Evolutionary conservation across 73 alveolate species (phyloP).

Genomic region (Breviolum minutum): DNA sequence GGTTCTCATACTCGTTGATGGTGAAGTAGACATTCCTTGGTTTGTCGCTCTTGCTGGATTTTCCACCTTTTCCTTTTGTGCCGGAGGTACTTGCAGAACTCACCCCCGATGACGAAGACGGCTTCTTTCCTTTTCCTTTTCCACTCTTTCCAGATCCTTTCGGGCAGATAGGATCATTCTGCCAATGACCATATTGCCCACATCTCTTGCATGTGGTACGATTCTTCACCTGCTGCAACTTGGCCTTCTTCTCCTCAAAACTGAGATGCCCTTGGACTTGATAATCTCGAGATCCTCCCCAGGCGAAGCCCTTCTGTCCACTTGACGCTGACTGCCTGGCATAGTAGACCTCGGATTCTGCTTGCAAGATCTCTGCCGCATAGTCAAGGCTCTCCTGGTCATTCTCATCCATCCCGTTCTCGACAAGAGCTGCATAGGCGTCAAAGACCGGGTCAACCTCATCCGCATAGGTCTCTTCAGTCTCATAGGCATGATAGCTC

Average conservation of each 20-base stretch:
- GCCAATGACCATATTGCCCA: not conserved
- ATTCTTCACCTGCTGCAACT: not conserved
- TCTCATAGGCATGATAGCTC: not conserved
- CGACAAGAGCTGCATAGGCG: not conserved
- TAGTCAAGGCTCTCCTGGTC: not conserved
- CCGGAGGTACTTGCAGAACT: not conserved
- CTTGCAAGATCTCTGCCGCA: constrained; percentile 49
- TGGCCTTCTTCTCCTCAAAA: not conserved
- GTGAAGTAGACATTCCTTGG: not conserved
- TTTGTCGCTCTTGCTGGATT: not conserved
- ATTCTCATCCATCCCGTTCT: not conserved
- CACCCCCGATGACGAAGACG: not conserved
- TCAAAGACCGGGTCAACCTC: not conserved
- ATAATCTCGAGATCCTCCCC: not conserved
- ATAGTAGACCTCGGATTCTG: not conserved
- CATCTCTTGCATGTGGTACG: not conserved
- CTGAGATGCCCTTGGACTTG: not conserved
- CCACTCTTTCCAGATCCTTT: not conserved
- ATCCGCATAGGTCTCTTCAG: not conserved
- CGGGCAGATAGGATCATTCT: not conserved
- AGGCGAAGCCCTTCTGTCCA: not conserved
- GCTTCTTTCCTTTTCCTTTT: not conserved
- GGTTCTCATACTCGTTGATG: constrained; percentile 26
- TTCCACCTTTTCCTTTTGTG: not conserved
- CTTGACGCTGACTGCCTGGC: not conserved